Evolutionary conservation across 2,329 filamentous ascomycete genomes (phyloP).

Genomic region (Colletotrichum sp.): DNA sequence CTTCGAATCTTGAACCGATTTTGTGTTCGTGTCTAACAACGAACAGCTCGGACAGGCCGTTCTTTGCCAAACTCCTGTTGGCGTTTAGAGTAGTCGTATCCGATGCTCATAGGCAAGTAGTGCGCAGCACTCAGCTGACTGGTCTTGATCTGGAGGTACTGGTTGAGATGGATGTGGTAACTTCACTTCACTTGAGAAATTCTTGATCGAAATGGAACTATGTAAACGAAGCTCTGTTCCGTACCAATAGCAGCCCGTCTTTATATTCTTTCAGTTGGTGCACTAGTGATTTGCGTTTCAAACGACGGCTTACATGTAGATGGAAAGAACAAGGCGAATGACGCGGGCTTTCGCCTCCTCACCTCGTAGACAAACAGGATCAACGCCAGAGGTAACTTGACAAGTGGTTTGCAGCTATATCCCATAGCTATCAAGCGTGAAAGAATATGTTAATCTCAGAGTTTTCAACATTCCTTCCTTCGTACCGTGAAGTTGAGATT

Average conservation of each 20-base stretch:
- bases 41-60: constrained; percentile 33
- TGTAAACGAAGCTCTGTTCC: not conserved
- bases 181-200: not conserved
- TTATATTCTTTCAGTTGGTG: not conserved
- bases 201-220: not conserved
- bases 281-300: not conserved
- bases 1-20: not conserved
- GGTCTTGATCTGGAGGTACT: not conserved
- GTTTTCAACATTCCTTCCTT: not conserved
- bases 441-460: not conserved
- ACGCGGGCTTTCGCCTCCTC: not conserved
- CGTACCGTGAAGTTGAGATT: not conserved
- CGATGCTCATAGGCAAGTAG: not conserved
- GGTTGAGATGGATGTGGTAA: not conserved
- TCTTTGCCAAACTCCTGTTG: constrained; percentile 31
- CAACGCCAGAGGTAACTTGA: not conserved
- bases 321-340: not conserved
- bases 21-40: not conserved
- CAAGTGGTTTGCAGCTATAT: not conserved
- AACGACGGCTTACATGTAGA: not conserved
- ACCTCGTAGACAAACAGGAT: not conserved
- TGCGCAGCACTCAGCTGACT: not conserved
- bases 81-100: not conserved
- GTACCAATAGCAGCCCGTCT: not conserved
- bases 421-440: not conserved